Evolutionary conservation across 2,329 filamentous ascomycete species (phyloP).

Genomic region (Mycogone perniciosa): DNA sequence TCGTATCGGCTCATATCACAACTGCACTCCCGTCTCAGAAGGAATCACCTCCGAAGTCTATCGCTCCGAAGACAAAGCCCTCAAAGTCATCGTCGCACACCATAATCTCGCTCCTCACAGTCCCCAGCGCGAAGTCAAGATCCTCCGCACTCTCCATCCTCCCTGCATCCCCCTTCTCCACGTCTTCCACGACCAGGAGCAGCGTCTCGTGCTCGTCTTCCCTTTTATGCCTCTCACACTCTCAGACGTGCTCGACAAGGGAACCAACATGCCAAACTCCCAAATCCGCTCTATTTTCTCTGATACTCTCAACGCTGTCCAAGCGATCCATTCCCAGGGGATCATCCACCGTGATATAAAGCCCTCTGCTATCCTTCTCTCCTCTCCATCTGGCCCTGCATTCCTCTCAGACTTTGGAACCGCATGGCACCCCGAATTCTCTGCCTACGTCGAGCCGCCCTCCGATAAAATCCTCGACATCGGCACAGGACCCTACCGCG

Average conservation of each 20-base stretch:
- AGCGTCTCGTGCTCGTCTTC: conserved; percentile 72
- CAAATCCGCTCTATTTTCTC: conserved; percentile 43
- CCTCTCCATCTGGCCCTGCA: conserved; percentile 61
- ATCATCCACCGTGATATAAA: conserved; percentile 95
- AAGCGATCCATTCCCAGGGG: conserved; percentile 62
- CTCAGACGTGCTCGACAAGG: conserved; percentile 54
- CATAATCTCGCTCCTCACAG: conserved; percentile 75
- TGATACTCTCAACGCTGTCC: conserved; percentile 65
- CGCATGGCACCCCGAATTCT: conserved; percentile 64
- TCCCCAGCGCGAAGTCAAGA: conserved; percentile 68
- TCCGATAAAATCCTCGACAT: conserved; percentile 81
- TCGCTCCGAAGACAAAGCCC: conserved; percentile 56
- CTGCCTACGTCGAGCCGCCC: conserved; percentile 57
- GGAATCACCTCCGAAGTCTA: conserved; percentile 84
- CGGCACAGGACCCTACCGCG: conserved; percentile 83
- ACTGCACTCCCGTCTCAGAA: conserved; percentile 50
- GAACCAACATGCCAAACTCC: conserved; percentile 21
- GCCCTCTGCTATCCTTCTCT: conserved; percentile 78
- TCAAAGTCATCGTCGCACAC: conserved; percentile 80
- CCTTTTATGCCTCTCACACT: conserved; percentile 76
- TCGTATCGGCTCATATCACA: conserved; percentile 46
- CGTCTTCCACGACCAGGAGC: conserved; percentile 64
- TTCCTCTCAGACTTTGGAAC: conserved; percentile 90
- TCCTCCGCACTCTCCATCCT: conserved; percentile 55
- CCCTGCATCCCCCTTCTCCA: conserved; percentile 62